These are phyloP conservation scores for Solanum boliviense DNA, from an alignment of 257 asterid genomes.

Conservation along the genomic window DNA sequence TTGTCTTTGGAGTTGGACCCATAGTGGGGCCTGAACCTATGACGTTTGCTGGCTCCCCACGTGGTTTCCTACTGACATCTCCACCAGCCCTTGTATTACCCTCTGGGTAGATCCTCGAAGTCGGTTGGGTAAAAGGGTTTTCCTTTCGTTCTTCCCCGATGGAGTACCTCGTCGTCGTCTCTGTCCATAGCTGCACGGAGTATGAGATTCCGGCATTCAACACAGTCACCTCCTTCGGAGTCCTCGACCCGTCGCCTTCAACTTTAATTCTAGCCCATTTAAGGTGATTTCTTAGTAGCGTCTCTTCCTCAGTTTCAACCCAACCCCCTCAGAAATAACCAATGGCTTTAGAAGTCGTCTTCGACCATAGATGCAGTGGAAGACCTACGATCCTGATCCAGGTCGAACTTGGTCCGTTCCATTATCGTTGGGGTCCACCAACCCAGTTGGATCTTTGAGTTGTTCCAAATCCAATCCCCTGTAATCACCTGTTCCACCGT, in stretches of 20 bases:
- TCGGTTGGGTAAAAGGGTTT: background rate
- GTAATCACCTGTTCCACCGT: no score
- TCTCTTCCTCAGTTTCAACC: background rate
- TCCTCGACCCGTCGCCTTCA: background rate
- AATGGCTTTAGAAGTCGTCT: background rate
- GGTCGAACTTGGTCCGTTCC: background rate
- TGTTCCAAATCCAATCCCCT: no score
- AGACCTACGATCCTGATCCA: background rate
- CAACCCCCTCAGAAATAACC: background rate
- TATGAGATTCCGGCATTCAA: background rate
- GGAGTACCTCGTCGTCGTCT: background rate
- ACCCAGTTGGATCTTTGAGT: no score
- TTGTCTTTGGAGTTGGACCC: background rate
- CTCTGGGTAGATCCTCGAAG: background rate
- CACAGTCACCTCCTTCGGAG: background rate
- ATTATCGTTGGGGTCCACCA: background rate
- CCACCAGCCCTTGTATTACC: background rate
- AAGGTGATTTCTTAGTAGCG: background rate
- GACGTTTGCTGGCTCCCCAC: background rate
- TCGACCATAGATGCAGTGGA: background rate
- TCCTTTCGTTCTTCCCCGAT: background rate
- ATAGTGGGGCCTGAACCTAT: background rate
- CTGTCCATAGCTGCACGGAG: background rate
- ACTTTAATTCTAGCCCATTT: background rate
- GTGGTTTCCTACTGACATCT: background rate